Percentiles rank a stretch among this genome's conserved stretches.
Evolutionary conservation across 2,329 filamentous ascomycete species (phyloP).

Genomic region (Arthrobotrys sinensis): DNA sequence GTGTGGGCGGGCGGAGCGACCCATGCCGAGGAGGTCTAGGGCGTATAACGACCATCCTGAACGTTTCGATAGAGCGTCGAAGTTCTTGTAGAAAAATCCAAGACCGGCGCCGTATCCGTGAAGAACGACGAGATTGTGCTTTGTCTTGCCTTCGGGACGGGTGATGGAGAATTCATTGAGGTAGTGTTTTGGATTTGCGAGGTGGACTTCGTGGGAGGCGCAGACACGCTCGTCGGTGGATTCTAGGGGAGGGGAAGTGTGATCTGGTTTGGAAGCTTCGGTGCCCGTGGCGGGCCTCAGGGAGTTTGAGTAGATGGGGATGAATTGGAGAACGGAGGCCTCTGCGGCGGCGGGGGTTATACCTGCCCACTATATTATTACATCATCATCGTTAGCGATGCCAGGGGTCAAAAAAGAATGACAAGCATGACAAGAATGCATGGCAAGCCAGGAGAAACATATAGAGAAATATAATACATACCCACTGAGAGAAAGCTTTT

Average conservation of each 20-base stretch:
- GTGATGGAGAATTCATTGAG: conserved; percentile 95
- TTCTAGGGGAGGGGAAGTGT: conserved; percentile 77
- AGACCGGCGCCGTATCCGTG: conserved; percentile 97
- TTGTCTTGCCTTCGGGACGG: conserved; percentile 70
- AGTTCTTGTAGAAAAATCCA: conserved; percentile 99
- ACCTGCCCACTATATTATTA: conserved; percentile 79
- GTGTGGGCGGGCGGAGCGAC: conserved; percentile 83
- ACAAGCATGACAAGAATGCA: neutral
- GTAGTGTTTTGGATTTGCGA: conserved; percentile 87
- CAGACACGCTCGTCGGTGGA: conserved; percentile 81
- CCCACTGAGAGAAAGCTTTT: conserved; percentile 92
- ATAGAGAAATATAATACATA: conserved; percentile 69
- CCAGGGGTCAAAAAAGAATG: neutral
- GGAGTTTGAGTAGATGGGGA: conserved; percentile 75
- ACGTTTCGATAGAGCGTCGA: conserved; percentile 84
- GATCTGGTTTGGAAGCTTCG: conserved; percentile 48
- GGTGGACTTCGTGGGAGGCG: conserved; percentile 85
- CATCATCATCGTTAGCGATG: conserved; percentile 22
- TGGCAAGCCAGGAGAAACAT: conserved; percentile 59
- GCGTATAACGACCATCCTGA: conserved; percentile 91
- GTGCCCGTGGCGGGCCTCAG: conserved; percentile 60
- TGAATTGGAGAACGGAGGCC: conserved; percentile 85
- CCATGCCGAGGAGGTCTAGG: conserved; percentile 96
- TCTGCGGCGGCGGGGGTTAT: conserved; percentile 88
- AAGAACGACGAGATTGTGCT: conserved; percentile 84